Evolutionary conservation across 2,329 filamentous ascomycete species (phyloP).

Genomic region (Pseudogymnoascus sp.): DNA sequence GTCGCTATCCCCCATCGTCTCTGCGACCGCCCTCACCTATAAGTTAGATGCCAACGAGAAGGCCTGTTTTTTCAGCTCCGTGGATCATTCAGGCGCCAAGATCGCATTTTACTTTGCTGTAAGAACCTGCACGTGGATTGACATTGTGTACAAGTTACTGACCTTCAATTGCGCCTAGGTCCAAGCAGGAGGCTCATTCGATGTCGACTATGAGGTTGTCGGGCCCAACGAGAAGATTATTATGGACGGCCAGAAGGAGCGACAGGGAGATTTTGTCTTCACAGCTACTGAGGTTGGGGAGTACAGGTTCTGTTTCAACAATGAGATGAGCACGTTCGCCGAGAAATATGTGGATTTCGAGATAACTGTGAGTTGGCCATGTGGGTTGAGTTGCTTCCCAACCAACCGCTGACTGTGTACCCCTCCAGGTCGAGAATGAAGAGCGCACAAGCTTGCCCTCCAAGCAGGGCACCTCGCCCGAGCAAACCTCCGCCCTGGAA

Average conservation of each 20-base stretch:
- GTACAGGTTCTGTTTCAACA: slow-evolving; percentile 97
- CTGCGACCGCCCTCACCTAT: slow-evolving; percentile 90
- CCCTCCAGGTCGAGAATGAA: slow-evolving; percentile 77
- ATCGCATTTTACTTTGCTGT: slow-evolving; percentile 98
- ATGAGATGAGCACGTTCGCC: slow-evolving; percentile 94
- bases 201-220: slow-evolving; percentile 84
- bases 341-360: slow-evolving; percentile 98
- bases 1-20: slow-evolving; percentile 59
- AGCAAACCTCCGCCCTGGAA: slow-evolving; percentile 82
- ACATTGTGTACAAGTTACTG: background rate
- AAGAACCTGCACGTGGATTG: slow-evolving; percentile 30
- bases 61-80: slow-evolving; percentile 85
- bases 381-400: background rate
- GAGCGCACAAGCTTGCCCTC: slow-evolving; percentile 70
- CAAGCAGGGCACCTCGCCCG: slow-evolving; percentile 78
- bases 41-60: slow-evolving; percentile 83
- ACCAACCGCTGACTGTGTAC: background rate
- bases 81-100: slow-evolving; percentile 73
- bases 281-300: slow-evolving; percentile 81
- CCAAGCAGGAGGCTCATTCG: slow-evolving; percentile 96
- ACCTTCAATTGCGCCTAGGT: slow-evolving; percentile 47
- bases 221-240: slow-evolving; percentile 75
- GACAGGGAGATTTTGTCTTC: slow-evolving; percentile 97
- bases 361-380: slow-evolving; percentile 60
- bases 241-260: slow-evolving; percentile 78